Conservation (phyloP, 495 filamentous ascomycete genomes). For the Penicillium herquei region DNA sequence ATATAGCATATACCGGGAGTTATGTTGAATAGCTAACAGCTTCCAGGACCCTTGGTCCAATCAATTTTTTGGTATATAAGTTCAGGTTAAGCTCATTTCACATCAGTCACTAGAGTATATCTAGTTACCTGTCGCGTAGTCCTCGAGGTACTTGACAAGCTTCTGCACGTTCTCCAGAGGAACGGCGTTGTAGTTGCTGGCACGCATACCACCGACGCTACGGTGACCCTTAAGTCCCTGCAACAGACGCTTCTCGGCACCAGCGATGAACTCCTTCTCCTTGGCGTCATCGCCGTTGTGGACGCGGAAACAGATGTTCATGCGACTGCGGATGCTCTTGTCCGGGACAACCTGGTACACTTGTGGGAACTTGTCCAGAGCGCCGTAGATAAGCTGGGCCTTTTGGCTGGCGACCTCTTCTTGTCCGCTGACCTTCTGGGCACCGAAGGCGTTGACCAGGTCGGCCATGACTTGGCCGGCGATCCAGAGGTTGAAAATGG, state of each 20-base stretch:
- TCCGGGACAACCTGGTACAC: conserved; percentile 73
- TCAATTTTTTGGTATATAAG: conserved; percentile 9
- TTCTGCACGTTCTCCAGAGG: conserved; percentile 58
- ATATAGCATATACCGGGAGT: conserved; percentile 21
- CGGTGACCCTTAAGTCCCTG: conserved; percentile 79
- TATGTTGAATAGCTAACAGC: conserved; percentile 30
- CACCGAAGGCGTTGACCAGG: conserved; percentile 56
- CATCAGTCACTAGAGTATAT: conserved; percentile 1
- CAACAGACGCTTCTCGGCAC: conserved; percentile 53
- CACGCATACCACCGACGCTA: conserved; percentile 64
- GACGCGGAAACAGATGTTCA: conserved; percentile 91
- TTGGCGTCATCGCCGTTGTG: conserved; percentile 52
- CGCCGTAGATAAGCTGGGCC: conserved; percentile 68
- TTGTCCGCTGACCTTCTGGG: conserved; percentile 62
- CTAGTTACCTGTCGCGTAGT: conserved; percentile 49
- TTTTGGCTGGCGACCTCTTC: conserved; percentile 69
- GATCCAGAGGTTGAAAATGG: conserved; percentile 91
- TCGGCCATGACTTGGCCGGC: conserved; percentile 78
- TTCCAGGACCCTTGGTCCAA: conserved; percentile 10
- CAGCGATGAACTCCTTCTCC: conserved; percentile 75
- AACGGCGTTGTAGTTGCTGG: conserved; percentile 61
- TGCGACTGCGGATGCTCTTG: conserved; percentile 70
- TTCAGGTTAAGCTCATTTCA: conserved; percentile 16
- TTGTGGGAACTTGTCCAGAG: conserved; percentile 67
- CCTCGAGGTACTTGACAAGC: conserved; percentile 57